Percentiles rank a stretch among this genome's conserved stretches.
Evolutionary conservation across 192 early-diverging fungal genomes (phyloP).

Genomic region (Coemansia sp.): DNA sequence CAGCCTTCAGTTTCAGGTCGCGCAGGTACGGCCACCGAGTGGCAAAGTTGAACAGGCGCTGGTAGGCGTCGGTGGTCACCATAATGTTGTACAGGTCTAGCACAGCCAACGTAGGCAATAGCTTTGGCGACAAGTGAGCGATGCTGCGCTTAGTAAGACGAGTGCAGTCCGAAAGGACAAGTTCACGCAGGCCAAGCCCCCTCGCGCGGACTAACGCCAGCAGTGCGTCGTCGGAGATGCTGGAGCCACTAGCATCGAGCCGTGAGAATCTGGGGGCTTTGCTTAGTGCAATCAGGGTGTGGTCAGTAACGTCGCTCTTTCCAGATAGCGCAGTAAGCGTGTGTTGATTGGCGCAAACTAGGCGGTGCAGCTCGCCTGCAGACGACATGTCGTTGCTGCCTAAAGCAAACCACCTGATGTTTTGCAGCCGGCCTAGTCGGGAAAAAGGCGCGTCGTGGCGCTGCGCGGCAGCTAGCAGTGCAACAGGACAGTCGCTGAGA

Average conservation of each 20-base stretch:
- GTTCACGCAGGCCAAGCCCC: conserved; percentile 32
- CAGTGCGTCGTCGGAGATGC: conserved; percentile 45
- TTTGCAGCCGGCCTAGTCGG: conserved; percentile 22
- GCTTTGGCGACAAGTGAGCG: conserved; percentile 35
- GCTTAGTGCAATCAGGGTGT: conserved; percentile 31
- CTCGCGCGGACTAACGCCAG: conserved; percentile 29
- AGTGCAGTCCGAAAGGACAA: conserved; percentile 50
- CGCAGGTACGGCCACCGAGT: conserved; percentile 51
- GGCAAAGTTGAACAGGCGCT: conserved; percentile 43
- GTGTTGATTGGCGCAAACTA: conserved; percentile 33
- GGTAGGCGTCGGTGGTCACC: conserved; percentile 54
- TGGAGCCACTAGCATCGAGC: conserved; percentile 48
- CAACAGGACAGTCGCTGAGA: conserved; percentile 46
- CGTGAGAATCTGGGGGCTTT: conserved; percentile 28
- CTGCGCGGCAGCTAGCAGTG: conserved; percentile 19
- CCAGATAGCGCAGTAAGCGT: conserved; percentile 37
- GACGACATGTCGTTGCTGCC: conserved; percentile 57
- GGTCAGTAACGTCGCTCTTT: conserved; percentile 40
- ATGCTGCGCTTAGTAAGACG: conserved; percentile 48
- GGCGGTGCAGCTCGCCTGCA: conserved; percentile 26
- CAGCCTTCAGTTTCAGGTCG: conserved; percentile 51
- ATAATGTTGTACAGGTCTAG: conserved; percentile 54
- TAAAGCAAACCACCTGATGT: conserved; percentile 45
- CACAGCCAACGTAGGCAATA: conserved; percentile 30
- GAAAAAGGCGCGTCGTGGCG: conserved; percentile 11